Evolutionary conservation across 805 yeast species (phyloP).

Genomic region (Ogataea glucozyma): DNA sequence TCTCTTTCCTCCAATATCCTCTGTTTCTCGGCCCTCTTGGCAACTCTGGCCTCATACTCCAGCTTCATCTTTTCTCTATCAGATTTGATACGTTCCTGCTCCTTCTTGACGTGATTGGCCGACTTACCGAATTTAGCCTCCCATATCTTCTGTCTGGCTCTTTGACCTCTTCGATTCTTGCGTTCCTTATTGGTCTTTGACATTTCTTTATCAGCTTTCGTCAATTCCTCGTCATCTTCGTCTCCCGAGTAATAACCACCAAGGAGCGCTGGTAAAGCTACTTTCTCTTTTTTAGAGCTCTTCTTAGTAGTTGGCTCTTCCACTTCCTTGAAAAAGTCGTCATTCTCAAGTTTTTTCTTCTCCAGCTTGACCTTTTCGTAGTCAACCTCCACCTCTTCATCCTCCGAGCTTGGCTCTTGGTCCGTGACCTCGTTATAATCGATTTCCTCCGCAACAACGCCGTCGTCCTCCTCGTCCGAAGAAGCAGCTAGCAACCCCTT

Average conservation of each 20-base stretch:
- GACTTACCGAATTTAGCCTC: slow-evolving; percentile 79
- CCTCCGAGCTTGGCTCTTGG: slow-evolving; percentile 53
- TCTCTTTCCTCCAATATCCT: slow-evolving; percentile 18
- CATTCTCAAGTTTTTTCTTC: slow-evolving; percentile 33
- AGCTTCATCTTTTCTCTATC: slow-evolving; percentile 59
- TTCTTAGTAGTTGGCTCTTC: slow-evolving; percentile 24
- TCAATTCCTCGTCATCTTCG: slow-evolving; percentile 54
- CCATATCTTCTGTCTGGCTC: slow-evolving; percentile 97
- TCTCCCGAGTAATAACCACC: slow-evolving; percentile 87
- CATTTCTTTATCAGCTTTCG: slow-evolving; percentile 44
- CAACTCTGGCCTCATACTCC: slow-evolving; percentile 73
- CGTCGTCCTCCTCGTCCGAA: slow-evolving; percentile 44
- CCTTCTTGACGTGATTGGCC: slow-evolving; percentile 82
- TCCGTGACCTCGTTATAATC: slow-evolving; percentile 66
- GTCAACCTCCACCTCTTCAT: slow-evolving; percentile 13
- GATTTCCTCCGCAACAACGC: slow-evolving; percentile 30
- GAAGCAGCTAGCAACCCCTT: slow-evolving; percentile 42
- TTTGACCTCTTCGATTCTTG: slow-evolving; percentile 93
- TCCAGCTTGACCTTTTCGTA: slow-evolving; percentile 59
- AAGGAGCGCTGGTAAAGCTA: slow-evolving; percentile 66
- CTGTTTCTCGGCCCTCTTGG: slow-evolving; percentile 58
- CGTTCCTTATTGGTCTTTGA: slow-evolving; percentile 55
- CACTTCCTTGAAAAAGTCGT: slow-evolving; percentile 42
- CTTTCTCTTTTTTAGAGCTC: slow-evolving; percentile 26
- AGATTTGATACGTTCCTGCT: slow-evolving; percentile 51